These are phyloP conservation scores for Trypanosoma cruzi DNA, from an alignment of 208 protist species.

Conservation along the genomic window DNA sequence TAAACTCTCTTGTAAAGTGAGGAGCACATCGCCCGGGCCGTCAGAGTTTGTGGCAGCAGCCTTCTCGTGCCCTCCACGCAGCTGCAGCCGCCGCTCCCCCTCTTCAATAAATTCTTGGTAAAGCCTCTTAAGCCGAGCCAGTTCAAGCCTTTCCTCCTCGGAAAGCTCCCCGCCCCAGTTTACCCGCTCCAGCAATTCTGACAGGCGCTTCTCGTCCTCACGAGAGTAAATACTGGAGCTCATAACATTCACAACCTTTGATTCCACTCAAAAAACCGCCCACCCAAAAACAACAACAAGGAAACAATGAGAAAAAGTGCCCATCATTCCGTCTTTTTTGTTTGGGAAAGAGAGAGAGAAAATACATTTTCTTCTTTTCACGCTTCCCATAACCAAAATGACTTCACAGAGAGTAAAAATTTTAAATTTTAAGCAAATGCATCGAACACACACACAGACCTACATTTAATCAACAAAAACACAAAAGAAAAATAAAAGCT, in stretches of 20 bases:
- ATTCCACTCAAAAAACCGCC: too few relatives aligned
- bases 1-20: conserved; percentile 13
- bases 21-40: not conserved
- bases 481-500: conserved; percentile 12
- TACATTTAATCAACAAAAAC: conserved; percentile 10
- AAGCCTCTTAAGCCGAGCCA: conserved; percentile 42
- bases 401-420: not conserved
- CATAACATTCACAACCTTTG: conserved; percentile 8
- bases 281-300: not conserved
- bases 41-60: not conserved
- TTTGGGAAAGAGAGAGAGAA: not conserved
- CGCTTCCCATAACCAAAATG: not conserved
- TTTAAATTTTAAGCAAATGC: not conserved
- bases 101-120: conserved; percentile 54
- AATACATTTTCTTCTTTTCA: not conserved
- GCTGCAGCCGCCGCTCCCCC: conserved; percentile 42
- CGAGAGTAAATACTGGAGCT: conserved; percentile 33
- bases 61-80: conserved; percentile 4
- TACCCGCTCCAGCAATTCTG: conserved; percentile 29
- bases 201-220: conserved; percentile 53
- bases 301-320: conserved; percentile 1
- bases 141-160: conserved; percentile 39
- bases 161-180: conserved; percentile 32
- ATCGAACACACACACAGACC: not conserved
- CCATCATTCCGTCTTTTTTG: not conserved